Evolutionary conservation across 495 filamentous ascomycete species (phyloP).

Genomic region (Podospora didyma): DNA sequence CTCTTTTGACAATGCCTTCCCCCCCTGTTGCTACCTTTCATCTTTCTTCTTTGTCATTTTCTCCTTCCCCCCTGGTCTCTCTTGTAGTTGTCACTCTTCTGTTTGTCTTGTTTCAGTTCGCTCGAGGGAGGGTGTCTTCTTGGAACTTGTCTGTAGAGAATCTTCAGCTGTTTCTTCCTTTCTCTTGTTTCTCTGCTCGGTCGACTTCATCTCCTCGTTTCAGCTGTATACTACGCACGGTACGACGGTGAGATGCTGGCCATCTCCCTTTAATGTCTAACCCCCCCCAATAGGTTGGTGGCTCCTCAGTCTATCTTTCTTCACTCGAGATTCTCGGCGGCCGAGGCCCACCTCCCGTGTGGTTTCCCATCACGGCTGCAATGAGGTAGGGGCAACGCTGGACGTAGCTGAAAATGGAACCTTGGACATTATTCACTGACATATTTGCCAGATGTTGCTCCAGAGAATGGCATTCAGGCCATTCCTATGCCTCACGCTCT

Average conservation of each 20-base stretch:
- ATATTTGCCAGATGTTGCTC: slow-evolving; percentile 31
- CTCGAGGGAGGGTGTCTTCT: background rate
- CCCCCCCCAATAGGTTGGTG: slow-evolving; percentile 32
- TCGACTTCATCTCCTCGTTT: background rate
- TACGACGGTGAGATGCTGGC: slow-evolving; percentile 34
- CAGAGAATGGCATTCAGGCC: slow-evolving; percentile 43
- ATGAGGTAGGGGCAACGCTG: background rate
- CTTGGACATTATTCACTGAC: background rate
- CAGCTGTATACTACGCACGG: background rate
- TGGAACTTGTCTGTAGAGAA: slow-evolving; percentile 3
- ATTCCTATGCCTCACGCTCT: slow-evolving; percentile 26
- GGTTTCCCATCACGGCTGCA: background rate
- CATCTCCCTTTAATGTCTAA: slow-evolving; percentile 32
- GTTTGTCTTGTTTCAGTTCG: slow-evolving; percentile 14
- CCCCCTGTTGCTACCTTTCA: background rate
- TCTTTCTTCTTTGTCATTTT: slow-evolving; percentile 3
- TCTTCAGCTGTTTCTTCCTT: slow-evolving; percentile 6
- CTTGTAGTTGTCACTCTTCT: background rate
- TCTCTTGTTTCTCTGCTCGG: slow-evolving; percentile 19
- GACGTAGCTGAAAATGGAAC: background rate
- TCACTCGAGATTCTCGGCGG: slow-evolving; percentile 11
- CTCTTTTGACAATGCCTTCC: too few relatives aligned
- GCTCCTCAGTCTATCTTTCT: slow-evolving; percentile 2
- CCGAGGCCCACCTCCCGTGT: slow-evolving; percentile 5
- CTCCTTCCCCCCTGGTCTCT: slow-evolving; percentile 9